A percentile compares a stretch with the other conserved stretches of the same genome.
Evolutionary conservation across 2,329 filamentous ascomycete species (phyloP).

Genomic region (Dothistroma pini): DNA sequence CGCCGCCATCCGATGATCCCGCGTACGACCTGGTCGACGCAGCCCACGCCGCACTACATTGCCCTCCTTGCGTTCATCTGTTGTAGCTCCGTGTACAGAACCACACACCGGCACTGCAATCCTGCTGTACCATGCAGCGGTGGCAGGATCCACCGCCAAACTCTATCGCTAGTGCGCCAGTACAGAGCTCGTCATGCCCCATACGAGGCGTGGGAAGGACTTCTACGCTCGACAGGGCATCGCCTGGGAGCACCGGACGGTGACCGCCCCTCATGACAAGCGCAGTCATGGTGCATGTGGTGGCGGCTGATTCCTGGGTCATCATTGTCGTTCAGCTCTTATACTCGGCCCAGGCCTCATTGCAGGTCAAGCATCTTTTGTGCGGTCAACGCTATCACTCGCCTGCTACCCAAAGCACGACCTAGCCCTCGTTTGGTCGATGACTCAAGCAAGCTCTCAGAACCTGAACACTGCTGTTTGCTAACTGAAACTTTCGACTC

Average conservation of each 20-base stretch:
- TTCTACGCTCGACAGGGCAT: not conserved
- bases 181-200: not conserved
- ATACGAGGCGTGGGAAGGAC: not conserved
- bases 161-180: not conserved
- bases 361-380: not conserved
- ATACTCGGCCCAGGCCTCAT: not conserved
- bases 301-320: not conserved
- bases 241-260: not conserved
- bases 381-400: not conserved
- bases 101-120: conserved; percentile 1
- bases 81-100: conserved; percentile 3
- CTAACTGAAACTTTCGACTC: not conserved
- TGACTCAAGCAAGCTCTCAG: not conserved
- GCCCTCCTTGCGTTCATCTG: not conserved
- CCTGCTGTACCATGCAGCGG: conserved; percentile 1
- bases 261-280: not conserved
- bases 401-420: not conserved
- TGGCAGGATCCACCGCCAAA: not conserved
- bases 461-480: not conserved
- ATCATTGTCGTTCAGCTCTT: not conserved
- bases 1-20: not conserved
- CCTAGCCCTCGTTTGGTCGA: not conserved
- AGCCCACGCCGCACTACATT: not conserved
- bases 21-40: not conserved
- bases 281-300: not conserved